Conservation (phyloP, 129 eudicot genomes). For the Tagetes erecta region DNA sequence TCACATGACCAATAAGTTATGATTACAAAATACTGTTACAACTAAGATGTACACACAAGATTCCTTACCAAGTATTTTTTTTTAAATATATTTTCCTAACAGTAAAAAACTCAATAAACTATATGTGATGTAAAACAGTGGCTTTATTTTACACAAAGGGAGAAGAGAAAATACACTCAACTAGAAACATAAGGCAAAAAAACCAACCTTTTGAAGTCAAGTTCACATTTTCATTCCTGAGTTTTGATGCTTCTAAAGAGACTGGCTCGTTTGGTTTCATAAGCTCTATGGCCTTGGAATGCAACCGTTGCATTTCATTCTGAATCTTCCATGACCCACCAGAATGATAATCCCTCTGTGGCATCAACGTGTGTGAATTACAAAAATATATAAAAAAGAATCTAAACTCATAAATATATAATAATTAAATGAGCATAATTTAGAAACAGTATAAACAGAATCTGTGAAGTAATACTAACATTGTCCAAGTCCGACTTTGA, state of each 20-base stretch:
- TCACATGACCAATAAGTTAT: neutral
- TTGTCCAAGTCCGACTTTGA: conserved; percentile 51
- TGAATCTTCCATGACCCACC: conserved; percentile 86
- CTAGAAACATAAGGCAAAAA: conserved; percentile 9
- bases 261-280: conserved; percentile 26
- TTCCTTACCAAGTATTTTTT: neutral
- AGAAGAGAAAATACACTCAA: neutral
- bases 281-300: conserved; percentile 56
- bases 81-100: neutral
- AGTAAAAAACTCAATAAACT: neutral
- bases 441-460: neutral
- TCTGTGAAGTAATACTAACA: conserved; percentile 42
- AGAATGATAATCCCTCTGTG: conserved; percentile 55
- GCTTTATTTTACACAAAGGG: neutral
- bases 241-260: conserved; percentile 23
- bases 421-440: conserved; percentile 4
- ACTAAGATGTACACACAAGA: neutral
- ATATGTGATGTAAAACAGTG: neutral
- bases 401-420: neutral
- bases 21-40: neutral
- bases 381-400: neutral
- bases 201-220: conserved; percentile 34
- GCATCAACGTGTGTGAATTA: neutral
- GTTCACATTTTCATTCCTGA: conserved; percentile 21
- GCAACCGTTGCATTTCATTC: conserved; percentile 77